phyloP scores from a whole-genome alignment of 1,284 basidiomycete genomes.

The Fomitopsis palustris region DNA sequence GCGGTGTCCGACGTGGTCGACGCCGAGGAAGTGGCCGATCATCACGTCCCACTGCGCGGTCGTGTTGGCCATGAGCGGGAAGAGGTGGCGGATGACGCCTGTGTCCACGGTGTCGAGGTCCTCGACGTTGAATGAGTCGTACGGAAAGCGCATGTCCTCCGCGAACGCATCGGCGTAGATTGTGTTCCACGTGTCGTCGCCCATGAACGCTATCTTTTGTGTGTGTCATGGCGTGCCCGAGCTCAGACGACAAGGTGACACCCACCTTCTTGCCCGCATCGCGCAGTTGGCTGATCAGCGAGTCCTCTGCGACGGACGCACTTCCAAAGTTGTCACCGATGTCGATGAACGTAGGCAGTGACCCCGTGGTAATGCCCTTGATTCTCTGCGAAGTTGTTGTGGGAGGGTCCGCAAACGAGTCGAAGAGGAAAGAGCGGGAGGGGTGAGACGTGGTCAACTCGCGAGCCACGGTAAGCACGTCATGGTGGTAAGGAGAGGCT shows the following conservation, averaged over 20 bases:
- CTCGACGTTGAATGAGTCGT: conserved; percentile 98
- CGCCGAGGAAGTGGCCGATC: conserved; percentile 94
- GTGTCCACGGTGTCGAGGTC: conserved; percentile 95
- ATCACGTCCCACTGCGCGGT: conserved; percentile 76
- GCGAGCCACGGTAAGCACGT: conserved; percentile 76
- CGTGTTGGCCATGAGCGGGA: conserved; percentile 63
- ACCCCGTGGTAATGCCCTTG: conserved; percentile 94
- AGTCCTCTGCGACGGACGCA: conserved; percentile 86
- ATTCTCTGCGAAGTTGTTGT: conserved; percentile 95
- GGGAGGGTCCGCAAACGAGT: conserved; percentile 91
- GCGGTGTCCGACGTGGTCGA: conserved; percentile 96
- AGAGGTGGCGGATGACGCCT: conserved; percentile 83
- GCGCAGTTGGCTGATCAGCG: conserved; percentile 62
- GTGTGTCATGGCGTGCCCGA: conserved; percentile 14
- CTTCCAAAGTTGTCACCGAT: conserved; percentile 90
- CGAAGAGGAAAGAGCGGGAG: conserved; percentile 78
- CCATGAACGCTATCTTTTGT: conserved; percentile 75
- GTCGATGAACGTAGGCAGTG: conserved; percentile 95
- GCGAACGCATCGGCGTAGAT: conserved; percentile 82
- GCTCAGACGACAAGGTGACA: conserved; percentile 7
- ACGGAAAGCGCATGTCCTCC: conserved; percentile 73
- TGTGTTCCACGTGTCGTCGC: conserved; percentile 95
- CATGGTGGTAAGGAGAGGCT: conserved; percentile 73
- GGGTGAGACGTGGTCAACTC: conserved; percentile 66
- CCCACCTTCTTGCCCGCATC: conserved; percentile 56